Percentiles rank a stretch among this genome's conserved stretches.
Evolutionary conservation across 2,329 filamentous ascomycete genomes (phyloP).

Genomic region (Fusarium temperatum): DNA sequence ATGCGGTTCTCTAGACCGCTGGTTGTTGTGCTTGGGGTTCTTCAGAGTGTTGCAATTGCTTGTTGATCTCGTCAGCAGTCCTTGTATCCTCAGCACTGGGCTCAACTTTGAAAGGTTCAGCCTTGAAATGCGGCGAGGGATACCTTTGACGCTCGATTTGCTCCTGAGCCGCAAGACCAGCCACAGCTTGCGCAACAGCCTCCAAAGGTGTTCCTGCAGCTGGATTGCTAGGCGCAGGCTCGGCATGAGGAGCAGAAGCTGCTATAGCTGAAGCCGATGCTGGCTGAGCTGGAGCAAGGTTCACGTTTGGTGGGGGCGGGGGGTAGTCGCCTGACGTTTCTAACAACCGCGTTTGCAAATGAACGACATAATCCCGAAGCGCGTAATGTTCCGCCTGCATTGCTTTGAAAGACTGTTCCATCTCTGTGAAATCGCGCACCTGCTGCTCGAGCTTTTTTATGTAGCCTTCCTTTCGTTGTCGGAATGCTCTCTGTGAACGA

Average conservation of each 20-base stretch:
- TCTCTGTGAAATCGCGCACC: conserved; percentile 79
- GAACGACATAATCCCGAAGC: conserved; percentile 91
- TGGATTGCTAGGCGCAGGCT: conserved; percentile 40
- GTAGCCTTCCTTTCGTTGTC: conserved; percentile 96
- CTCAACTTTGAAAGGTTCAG: conserved; percentile 52
- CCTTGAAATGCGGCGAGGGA: conserved; percentile 48
- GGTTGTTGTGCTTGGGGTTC: conserved; percentile 33
- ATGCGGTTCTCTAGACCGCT: conserved; percentile 30
- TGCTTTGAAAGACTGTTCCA: conserved; percentile 81
- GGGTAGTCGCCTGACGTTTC: conserved; percentile 87
- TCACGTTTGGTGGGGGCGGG: conserved; percentile 81
- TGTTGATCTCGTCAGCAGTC: conserved; percentile 63
- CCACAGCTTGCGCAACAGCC: conserved; percentile 61
- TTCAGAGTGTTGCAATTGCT: conserved; percentile 60
- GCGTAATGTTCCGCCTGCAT: conserved; percentile 90
- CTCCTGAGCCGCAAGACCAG: conserved; percentile 54
- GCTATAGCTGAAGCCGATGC: conserved; percentile 38
- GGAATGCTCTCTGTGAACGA: conserved; percentile 81
- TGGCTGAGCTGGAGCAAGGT: conserved; percentile 58
- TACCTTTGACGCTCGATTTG: conserved; percentile 52
- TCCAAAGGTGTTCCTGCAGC: conserved; percentile 54
- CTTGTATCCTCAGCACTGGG: conserved; percentile 54
- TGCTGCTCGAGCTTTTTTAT: conserved; percentile 98
- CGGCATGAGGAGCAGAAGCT: conserved; percentile 23
- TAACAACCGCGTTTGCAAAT: conserved; percentile 85